Evolutionary conservation across 129 eudicot genomes (phyloP), one percentile per base, ranked within the genome.

Genomic region (Centella asiatica): DNA sequence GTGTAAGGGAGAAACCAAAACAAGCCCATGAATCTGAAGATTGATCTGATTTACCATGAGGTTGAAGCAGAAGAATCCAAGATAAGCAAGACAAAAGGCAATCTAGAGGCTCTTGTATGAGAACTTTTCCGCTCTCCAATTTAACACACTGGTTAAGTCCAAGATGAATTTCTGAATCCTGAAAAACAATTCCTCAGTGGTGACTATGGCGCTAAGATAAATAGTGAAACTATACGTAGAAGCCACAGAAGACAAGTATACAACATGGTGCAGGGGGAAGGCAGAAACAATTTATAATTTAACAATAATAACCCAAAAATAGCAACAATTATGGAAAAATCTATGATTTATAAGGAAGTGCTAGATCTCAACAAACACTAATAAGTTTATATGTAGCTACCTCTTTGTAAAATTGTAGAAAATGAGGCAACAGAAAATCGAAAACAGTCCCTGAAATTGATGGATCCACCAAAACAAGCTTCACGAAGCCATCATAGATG

Each of bases 1-100:
- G 95, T 6, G 88, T 72, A 71, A 87, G 80, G 58, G 95, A 87
- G 79, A 87, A 87, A 72, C 95, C 95, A 52, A 81, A 87, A 76
- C 78, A 81, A 67, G 84, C 67, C 74, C 80, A 71, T 66, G 88
- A 62, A 68, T 76, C 82, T 27, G 82, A 60, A 70, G 69, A 80
- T 53, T 57, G 70, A 57, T 72, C 86, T 37, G 81, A 62, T 76
- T 62, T 76, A 36, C 72, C 72, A 25, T 73, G 86, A 74, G 88
- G 93, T 71, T 87, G 95, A 74, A 84, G 85, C 51, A 78, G 59
- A 76, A 87, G 83, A 76, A 87, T 78, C 93, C 88, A 87, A 25
- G 88, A 87, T 69, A 87, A 59, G 57, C 95, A 84, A 39, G 87
- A 84, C 57, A 87, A 73, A 76, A 87, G 95, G 75, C 77, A 77